Percentiles rank a stretch among this genome's conserved stretches.
Evolutionary conservation across 805 yeast genomes (phyloP).

Genomic region (Pichia exigua): DNA sequence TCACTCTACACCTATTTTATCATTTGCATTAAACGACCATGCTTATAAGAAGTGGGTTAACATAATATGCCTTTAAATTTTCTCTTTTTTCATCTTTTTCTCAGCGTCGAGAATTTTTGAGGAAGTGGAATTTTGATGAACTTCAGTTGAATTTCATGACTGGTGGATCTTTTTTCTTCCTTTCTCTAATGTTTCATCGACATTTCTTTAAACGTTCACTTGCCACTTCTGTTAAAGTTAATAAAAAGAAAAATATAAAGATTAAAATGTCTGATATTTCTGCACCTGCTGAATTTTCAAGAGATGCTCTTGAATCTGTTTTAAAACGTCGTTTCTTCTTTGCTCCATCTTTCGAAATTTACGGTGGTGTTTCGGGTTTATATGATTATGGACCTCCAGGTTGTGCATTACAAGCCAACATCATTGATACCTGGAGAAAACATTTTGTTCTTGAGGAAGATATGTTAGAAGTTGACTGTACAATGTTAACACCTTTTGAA

Average conservation of each 20-base stretch:
- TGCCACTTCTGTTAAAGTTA: not conserved
- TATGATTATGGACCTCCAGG: constrained; percentile 99
- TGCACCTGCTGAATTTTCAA: constrained; percentile 41
- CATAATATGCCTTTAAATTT: no score
- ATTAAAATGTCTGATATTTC: not conserved
- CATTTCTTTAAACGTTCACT: not conserved
- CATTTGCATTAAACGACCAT: no score
- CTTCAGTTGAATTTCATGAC: not conserved
- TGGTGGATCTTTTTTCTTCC: not conserved
- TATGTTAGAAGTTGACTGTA: constrained; percentile 97
- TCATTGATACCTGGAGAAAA: constrained; percentile 93
- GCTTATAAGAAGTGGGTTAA: no score
- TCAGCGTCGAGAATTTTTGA: not conserved
- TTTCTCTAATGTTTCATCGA: not conserved
- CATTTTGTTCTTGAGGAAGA: constrained; percentile 97
- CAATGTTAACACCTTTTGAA: constrained; percentile 96
- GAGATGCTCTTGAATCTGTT: constrained; percentile 86
- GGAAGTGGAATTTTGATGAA: not conserved
- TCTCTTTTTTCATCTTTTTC: not conserved
- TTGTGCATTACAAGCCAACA: constrained; percentile 94
- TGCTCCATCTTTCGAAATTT: constrained; percentile 95
- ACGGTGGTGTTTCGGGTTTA: constrained; percentile 97
- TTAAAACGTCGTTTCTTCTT: constrained; percentile 93
- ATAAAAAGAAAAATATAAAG: not conserved
- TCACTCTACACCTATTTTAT: no score